A percentile compares a stretch with the other conserved stretches of the same genome.
Evolutionary conservation across 2,329 filamentous ascomycete species (phyloP).

Genomic region (Clonostachys rhizophaga): DNA sequence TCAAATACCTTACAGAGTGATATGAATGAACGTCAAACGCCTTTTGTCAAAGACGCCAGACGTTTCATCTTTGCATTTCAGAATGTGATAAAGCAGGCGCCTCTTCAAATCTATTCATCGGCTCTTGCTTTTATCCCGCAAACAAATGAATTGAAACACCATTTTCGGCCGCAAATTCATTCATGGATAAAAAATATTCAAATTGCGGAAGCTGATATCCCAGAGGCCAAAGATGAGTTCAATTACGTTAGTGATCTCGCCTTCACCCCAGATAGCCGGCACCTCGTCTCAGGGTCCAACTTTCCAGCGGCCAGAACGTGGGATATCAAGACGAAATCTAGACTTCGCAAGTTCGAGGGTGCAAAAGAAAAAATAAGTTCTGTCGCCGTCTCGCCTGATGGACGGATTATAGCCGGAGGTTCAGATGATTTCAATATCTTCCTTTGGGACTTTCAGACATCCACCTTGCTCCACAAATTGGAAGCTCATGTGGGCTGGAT

Average conservation of each 20-base stretch:
- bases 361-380: neutral
- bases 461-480: neutral
- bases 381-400: neutral
- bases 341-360: neutral
- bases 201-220: neutral
- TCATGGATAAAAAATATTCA: neutral
- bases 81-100: neutral
- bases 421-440: neutral
- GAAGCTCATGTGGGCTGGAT: neutral
- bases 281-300: neutral
- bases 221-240: neutral
- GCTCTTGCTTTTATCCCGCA: neutral
- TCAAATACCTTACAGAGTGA: neutral
- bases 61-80: neutral
- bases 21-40: neutral
- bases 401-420: neutral
- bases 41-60: neutral
- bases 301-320: neutral
- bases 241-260: neutral
- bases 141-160: neutral
- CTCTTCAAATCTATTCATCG: neutral
- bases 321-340: neutral
- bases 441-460: neutral
- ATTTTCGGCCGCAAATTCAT: neutral
- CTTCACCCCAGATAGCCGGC: neutral